Evolutionary conservation across 495 filamentous ascomycete genomes (phyloP).

Genomic region (Glarea lozoyensis): DNA sequence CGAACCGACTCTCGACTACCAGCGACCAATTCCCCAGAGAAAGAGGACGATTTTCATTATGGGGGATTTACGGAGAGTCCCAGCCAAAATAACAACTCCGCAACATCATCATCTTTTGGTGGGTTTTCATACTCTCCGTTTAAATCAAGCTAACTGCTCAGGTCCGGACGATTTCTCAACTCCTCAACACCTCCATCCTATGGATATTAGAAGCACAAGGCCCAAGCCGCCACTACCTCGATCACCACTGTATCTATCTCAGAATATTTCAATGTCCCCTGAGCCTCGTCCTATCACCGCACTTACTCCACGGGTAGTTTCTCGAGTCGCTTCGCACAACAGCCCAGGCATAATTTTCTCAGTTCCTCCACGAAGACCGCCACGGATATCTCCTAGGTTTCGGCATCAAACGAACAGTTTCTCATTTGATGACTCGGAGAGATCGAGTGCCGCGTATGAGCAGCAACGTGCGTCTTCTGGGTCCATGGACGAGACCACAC

Average conservation of each 20-base stretch:
- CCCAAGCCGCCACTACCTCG: slow-evolving; percentile 10
- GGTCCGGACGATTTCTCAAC: slow-evolving; percentile 16
- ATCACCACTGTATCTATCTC: slow-evolving; percentile 17
- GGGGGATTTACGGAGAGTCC: slow-evolving; percentile 18
- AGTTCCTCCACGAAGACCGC: slow-evolving; percentile 14
- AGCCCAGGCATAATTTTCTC: slow-evolving; percentile 19
- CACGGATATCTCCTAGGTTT: slow-evolving; percentile 2
- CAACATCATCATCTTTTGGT: slow-evolving; percentile 17
- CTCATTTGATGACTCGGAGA: slow-evolving; percentile 20
- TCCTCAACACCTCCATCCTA: slow-evolving; percentile 3
- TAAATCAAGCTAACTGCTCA: not conserved
- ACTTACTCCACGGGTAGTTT: slow-evolving; percentile 13
- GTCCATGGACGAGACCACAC: slow-evolving; percentile 5
- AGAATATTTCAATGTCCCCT: slow-evolving; percentile 16
- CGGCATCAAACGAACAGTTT: slow-evolving; percentile 22
- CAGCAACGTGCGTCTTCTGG: slow-evolving; percentile 13
- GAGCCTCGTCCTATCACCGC: slow-evolving; percentile 10
- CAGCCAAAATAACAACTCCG: not conserved
- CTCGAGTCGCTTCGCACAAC: slow-evolving; percentile 11
- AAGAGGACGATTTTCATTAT: slow-evolving; percentile 19
- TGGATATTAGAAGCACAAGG: slow-evolving; percentile 2
- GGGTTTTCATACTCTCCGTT: not conserved
- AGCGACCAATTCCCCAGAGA: not conserved
- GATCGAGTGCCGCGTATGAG: slow-evolving; percentile 22
- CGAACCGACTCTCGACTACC: not conserved